Evolutionary conservation across 441 rosid genomes (phyloP).

Genomic region (Arabidopsis lyrata): DNA sequence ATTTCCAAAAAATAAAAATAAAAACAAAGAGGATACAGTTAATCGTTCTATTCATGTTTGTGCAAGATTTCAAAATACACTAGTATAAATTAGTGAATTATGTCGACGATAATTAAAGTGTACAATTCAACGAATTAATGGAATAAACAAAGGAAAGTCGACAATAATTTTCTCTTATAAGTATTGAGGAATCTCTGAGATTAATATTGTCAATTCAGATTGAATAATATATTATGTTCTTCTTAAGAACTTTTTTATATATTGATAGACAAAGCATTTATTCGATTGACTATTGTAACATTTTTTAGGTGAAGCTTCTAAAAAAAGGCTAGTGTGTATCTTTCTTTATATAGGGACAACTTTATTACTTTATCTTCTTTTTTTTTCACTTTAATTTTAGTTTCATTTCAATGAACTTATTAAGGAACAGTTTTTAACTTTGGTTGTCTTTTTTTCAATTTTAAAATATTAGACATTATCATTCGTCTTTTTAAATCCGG

Average conservation of each 20-base stretch:
- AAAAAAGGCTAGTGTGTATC: constrained; percentile 39
- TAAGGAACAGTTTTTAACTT: constrained; percentile 25
- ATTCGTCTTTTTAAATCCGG: background rate
- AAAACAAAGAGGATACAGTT: background rate
- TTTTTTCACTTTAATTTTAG: constrained; percentile 31
- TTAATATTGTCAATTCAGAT: constrained; percentile 25
- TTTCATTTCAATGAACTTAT: constrained; percentile 37
- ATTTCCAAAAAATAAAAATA: no score
- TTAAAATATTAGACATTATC: background rate
- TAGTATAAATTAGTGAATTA: background rate
- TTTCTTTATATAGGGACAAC: constrained; percentile 44
- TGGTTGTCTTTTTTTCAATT: constrained; percentile 32
- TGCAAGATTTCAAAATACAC: background rate
- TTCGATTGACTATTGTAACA: constrained; percentile 47
- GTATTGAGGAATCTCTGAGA: constrained; percentile 13
- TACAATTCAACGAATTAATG: background rate
- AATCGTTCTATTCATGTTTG: background rate
- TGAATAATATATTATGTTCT: constrained; percentile 25
- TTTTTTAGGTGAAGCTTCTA: constrained; percentile 46
- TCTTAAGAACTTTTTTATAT: constrained; percentile 8
- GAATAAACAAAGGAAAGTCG: background rate
- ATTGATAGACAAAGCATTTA: constrained; percentile 42
- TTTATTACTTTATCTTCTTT: constrained; percentile 44
- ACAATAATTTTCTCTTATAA: constrained; percentile 5
- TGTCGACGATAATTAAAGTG: background rate